These are phyloP conservation scores for Dysphania ambrosioides DNA, from an alignment of 148 eudicot species.

Conservation along the genomic window DNA sequence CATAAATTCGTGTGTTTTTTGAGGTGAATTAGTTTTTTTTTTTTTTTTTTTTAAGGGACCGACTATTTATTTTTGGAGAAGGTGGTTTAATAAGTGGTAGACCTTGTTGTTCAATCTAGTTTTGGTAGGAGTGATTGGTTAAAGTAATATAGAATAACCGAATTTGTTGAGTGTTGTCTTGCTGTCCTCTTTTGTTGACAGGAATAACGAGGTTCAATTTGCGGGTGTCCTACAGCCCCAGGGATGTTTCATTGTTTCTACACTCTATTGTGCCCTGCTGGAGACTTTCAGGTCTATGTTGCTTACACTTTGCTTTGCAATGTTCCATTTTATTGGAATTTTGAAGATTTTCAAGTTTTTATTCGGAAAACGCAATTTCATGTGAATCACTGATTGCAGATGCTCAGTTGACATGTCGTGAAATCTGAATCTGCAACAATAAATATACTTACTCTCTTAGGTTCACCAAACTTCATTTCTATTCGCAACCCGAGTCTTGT, in stretches of 20 bases:
- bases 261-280: slow-evolving; percentile 49
- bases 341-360: no score
- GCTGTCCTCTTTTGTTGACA: slow-evolving; percentile 24
- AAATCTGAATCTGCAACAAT: slow-evolving; percentile 91
- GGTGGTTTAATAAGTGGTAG: neutral
- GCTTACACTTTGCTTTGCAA: no score
- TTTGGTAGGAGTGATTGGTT: neutral
- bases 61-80: neutral
- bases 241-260: slow-evolving; percentile 74
- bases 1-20: neutral
- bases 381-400: slow-evolving; percentile 44
- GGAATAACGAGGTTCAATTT: slow-evolving; percentile 95
- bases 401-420: slow-evolving; percentile 87
- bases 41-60: neutral
- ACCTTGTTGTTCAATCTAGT: neutral
- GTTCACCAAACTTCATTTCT: neutral
- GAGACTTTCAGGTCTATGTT: slow-evolving; percentile 53
- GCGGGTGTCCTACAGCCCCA: slow-evolving; percentile 86
- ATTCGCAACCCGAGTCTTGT: neutral
- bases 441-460: slow-evolving; percentile 46
- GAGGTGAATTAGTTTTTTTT: no score
- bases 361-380: no score
- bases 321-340: neutral
- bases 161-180: neutral
- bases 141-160: no score